Conservation (phyloP, 2,329 filamentous ascomycete species). For the Mycocentrospora acerina region DNA sequence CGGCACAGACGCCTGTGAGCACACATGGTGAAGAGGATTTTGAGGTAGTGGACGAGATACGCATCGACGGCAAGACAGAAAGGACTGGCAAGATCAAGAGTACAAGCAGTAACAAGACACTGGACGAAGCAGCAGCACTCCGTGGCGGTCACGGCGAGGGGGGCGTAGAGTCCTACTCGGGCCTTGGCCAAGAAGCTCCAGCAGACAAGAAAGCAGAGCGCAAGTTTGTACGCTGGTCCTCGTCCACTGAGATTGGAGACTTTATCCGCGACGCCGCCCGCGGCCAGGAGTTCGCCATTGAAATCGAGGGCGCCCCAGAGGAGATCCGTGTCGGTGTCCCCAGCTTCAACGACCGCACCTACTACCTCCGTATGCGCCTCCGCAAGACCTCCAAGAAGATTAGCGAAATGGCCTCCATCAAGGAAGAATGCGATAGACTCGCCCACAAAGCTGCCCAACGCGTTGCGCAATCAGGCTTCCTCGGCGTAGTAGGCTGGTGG, state of each 20-base stretch:
- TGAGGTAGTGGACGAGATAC: conserved; percentile 51
- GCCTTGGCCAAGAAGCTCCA: conserved; percentile 63
- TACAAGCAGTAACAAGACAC: conserved; percentile 14
- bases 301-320: conserved; percentile 69
- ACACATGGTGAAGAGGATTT: conserved; percentile 42
- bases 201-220: conserved; percentile 47
- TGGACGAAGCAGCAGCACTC: conserved; percentile 38
- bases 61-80: conserved; percentile 53
- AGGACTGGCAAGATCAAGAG: conserved; percentile 46
- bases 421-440: conserved; percentile 76
- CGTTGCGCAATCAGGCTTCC: conserved; percentile 79
- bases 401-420: conserved; percentile 69
- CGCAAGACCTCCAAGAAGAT: conserved; percentile 71
- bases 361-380: conserved; percentile 78
- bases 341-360: conserved; percentile 85
- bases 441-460: conserved; percentile 77
- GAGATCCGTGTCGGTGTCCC: conserved; percentile 80
- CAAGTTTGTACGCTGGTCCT: conserved; percentile 83
- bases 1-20: conserved; percentile 27
- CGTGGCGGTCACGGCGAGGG: conserved; percentile 55
- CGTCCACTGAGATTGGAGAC: conserved; percentile 86
- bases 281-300: conserved; percentile 80
- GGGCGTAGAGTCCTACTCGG: conserved; percentile 70
- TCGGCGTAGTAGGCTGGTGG: conserved; percentile 75
- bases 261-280: conserved; percentile 89